phyloP scores from a whole-genome alignment of 116 monocot species.

The Iris pallida region DNA sequence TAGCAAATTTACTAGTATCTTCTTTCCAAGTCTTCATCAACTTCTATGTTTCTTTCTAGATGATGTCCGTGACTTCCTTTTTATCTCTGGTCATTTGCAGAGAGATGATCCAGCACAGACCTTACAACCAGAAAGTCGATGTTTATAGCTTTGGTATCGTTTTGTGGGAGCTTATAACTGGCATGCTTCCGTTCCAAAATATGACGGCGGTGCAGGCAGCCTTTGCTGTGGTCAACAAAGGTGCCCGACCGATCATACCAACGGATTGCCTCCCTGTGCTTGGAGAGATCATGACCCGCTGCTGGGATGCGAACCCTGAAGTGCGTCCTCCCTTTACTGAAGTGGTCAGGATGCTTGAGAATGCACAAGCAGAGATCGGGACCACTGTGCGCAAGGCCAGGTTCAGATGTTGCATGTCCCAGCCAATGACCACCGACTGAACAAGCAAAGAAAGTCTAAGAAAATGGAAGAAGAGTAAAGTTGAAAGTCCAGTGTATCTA shows the following conservation, averaged over 20 bases:
- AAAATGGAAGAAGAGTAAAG: not conserved
- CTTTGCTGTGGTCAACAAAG: constrained; percentile 95
- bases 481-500: constrained; percentile 1
- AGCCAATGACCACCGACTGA: constrained; percentile 78
- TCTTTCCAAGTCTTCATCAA: too few species aligned
- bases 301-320: constrained; percentile 88
- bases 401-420: constrained; percentile 84
- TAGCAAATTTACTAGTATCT: too few species aligned
- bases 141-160: constrained; percentile 98
- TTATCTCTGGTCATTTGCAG: constrained; percentile 24
- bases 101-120: constrained; percentile 98
- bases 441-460: not conserved
- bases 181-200: constrained; percentile 92
- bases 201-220: constrained; percentile 97
- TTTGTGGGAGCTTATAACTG: constrained; percentile 95
- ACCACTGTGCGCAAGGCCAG: constrained; percentile 84
- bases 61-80: too few species aligned
- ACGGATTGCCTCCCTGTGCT: constrained; percentile 80
- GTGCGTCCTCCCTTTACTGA: constrained; percentile 83
- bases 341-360: constrained; percentile 85
- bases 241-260: constrained; percentile 68
- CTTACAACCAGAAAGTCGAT: constrained; percentile 93
- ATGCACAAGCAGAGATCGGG: constrained; percentile 67
- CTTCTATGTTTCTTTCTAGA: too few species aligned
- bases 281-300: constrained; percentile 84